phyloP scores from a whole-genome alignment of 106 monocot genomes.

The Platanthera guangdongensis region DNA sequence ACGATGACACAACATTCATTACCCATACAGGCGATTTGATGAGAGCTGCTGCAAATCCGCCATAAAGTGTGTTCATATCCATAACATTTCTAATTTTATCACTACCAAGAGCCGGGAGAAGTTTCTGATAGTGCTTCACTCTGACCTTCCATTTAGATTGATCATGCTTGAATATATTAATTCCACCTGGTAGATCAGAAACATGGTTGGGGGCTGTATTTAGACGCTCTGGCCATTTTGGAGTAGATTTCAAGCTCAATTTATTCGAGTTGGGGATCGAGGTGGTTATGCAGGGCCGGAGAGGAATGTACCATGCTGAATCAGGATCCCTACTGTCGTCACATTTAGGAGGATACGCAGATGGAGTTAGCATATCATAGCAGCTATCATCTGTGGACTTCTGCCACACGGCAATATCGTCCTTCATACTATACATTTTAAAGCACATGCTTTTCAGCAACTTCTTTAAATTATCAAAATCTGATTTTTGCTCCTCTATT shows the following conservation, averaged over 20 bases:
- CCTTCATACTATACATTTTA: conserved; percentile 69
- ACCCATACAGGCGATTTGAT: conserved; percentile 55
- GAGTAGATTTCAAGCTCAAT: conserved; percentile 40
- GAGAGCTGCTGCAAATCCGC: conserved; percentile 68
- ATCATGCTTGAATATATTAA: conserved; percentile 60
- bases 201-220: conserved; percentile 45
- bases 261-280: conserved; percentile 47
- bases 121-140: conserved; percentile 50
- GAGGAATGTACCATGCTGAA: conserved; percentile 71
- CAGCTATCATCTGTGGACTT: conserved; percentile 55
- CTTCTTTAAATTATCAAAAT: conserved; percentile 66
- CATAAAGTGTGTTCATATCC: conserved; percentile 81
- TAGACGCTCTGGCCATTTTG: conserved; percentile 71
- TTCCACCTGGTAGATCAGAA: conserved; percentile 52
- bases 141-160: conserved; percentile 64
- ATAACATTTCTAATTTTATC: conserved; percentile 69
- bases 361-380: conserved; percentile 39
- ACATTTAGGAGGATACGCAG: conserved; percentile 58
- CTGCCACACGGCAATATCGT: conserved; percentile 80
- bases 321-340: conserved; percentile 77
- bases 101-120: conserved; percentile 53
- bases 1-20: conserved; percentile 82
- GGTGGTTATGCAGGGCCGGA: conserved; percentile 46
- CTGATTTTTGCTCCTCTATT: conserved; percentile 56
- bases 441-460: conserved; percentile 75